Percentiles rank a stretch among this genome's conserved stretches.
These are phyloP conservation scores for Emiliania huxleyi DNA, from an alignment of 78 protist genomes.

Conservation along the genomic window DNA sequence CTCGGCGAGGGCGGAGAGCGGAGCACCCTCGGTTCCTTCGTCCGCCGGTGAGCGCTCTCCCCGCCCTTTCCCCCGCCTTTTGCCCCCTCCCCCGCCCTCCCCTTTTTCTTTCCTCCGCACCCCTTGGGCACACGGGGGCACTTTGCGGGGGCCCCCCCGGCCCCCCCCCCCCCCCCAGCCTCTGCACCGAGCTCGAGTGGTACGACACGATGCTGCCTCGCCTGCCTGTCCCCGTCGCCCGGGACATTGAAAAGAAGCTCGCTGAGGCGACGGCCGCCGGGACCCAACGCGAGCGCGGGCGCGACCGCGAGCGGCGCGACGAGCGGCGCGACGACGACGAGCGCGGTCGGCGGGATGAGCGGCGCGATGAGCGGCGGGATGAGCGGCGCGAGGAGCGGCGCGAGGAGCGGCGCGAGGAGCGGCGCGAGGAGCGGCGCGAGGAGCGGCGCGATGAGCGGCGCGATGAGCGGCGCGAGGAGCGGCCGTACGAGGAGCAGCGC, in stretches of 20 bases:
- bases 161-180: neutral
- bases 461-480: constrained; percentile 3
- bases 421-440: constrained; percentile 20
- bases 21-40: constrained; percentile 30
- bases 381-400: neutral
- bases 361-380: neutral
- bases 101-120: too few relatives aligned
- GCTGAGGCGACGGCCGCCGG: neutral
- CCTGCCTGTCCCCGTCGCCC: constrained; percentile 40
- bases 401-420: neutral
- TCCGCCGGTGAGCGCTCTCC: too few relatives aligned
- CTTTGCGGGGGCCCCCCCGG: too few relatives aligned
- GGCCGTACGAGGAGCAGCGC: neutral
- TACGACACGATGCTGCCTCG: constrained; percentile 48
- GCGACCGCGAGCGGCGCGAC: neutral
- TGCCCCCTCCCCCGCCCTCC: too few relatives aligned
- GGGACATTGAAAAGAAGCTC: neutral
- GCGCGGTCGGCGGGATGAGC: neutral
- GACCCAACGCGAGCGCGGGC: neutral
- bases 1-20: neutral
- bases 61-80: too few relatives aligned
- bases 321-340: neutral
- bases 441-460: neutral
- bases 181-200: neutral
- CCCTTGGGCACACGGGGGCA: too few relatives aligned